Evolutionary conservation across 306 rosid species (phyloP).

Genomic region (Boehmeria nivea): DNA sequence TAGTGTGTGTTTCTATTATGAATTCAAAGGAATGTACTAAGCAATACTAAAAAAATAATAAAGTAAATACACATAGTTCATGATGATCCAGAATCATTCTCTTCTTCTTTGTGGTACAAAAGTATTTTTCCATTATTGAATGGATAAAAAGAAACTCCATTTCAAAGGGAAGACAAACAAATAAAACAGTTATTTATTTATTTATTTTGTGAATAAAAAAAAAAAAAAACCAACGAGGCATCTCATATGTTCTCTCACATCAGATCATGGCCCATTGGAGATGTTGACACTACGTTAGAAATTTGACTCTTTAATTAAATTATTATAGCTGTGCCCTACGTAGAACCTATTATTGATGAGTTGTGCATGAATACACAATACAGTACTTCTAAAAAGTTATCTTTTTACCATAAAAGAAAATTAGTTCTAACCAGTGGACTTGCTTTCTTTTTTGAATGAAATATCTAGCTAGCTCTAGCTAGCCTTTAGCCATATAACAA

Average conservation of each 20-base stretch:
- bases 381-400: background rate
- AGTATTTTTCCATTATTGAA: too few relatives aligned
- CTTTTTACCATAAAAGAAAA: background rate
- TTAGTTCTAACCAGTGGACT: background rate
- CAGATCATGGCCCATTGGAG: constrained; percentile 34
- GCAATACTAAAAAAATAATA: too few relatives aligned
- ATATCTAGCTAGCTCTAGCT: background rate
- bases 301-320: constrained; percentile 44
- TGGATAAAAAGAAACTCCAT: too few relatives aligned
- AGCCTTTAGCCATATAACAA: background rate
- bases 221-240: background rate
- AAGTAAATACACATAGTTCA: too few relatives aligned
- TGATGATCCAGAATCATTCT: too few relatives aligned
- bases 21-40: too few relatives aligned
- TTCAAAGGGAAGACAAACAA: background rate
- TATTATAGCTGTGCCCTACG: constrained; percentile 38
- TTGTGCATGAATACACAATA: constrained; percentile 27
- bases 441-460: too few relatives aligned
- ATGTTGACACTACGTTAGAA: constrained; percentile 52
- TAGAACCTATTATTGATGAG: constrained; percentile 17
- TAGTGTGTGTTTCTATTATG: too few relatives aligned
- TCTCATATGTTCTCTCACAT: constrained; percentile 21
- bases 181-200: background rate
- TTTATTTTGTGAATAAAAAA: constrained; percentile 23
- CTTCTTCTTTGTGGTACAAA: too few relatives aligned